Percentiles rank a stretch among this genome's conserved stretches.
phyloP scores from a whole-genome alignment of 1,139 yeast species.

The Suhomyces taliae region DNA sequence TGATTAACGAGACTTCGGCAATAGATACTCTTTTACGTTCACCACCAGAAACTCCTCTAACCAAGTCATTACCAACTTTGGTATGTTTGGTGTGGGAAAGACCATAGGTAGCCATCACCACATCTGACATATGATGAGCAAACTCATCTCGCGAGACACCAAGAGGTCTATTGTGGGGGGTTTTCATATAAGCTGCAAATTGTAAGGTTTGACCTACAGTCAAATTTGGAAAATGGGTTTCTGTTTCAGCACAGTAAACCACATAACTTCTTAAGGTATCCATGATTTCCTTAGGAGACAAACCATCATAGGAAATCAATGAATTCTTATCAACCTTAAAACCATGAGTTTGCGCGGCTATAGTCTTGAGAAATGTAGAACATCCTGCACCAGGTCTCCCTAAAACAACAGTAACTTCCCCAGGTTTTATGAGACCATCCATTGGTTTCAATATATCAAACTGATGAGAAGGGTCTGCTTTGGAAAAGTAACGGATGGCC shows the following conservation, averaged over 20 bases:
- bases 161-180: constrained; percentile 64
- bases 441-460: constrained; percentile 13
- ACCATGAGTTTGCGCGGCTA: constrained; percentile 12
- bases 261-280: constrained; percentile 66
- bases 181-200: constrained; percentile 63
- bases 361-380: constrained; percentile 11
- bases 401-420: constrained; percentile 13
- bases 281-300: constrained; percentile 47
- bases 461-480: background rate
- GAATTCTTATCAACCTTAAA: constrained; percentile 8
- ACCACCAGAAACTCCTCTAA: constrained; percentile 84
- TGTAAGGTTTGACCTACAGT: constrained; percentile 70
- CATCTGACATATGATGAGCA: constrained; percentile 63
- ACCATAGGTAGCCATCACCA: constrained; percentile 74
- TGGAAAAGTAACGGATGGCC: constrained; percentile 4
- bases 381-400: constrained; percentile 17
- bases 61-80: constrained; percentile 67
- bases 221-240: constrained; percentile 69
- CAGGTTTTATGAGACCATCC: constrained; percentile 13
- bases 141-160: constrained; percentile 58
- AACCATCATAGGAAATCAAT: constrained; percentile 44
- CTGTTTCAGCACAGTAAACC: constrained; percentile 70
- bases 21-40: constrained; percentile 82
- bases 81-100: constrained; percentile 67
- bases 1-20: constrained; percentile 64